Base-by-base conservation (phyloP, 352 stramenopile genomes). In the Phytophthora uliginosa region DNA sequence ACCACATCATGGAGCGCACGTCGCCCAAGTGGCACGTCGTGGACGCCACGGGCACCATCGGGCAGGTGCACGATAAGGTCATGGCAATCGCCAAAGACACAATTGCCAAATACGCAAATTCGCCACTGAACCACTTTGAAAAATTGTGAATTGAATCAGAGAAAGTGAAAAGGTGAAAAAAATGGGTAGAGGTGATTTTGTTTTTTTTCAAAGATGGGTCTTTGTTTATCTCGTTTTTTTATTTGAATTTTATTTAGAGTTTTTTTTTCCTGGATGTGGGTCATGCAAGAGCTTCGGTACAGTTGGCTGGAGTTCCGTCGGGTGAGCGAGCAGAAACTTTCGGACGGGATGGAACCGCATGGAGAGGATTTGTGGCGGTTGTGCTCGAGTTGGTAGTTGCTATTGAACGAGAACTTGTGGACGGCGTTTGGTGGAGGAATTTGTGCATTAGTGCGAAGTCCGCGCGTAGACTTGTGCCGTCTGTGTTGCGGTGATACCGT, bases 31-130 rank as follows among this genome's bases (percentile, higher is more conserved):
- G 90, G 90, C 84, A 95, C 67, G 73, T 95, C 17, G 65, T 97
- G 53, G 90, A 97, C 73, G 90, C 89, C 15, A 94, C 79, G 22
- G 81, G 91, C 52, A 86, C 73, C 7, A 95, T 95, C 42, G 86
- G 93, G 13, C 73, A 95, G 53, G 82, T 97, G 31, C 89, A 95
- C 58, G 73, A 74, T 24, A 73, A 78, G 6, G 89, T 95, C 56
- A 18, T 92, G 54, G 75, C 56, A 31, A 86, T 97, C 56, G 76
- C 86, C 3, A 67, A 84, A 8, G 63, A 81, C 22, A 81, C 72
- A 4, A 92, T 97, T 47, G 68, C 55, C 9, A 75, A 63, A 7
- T 68, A 69, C 24, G 63, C 71, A 8, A 55, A 58, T 3, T 26
- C 40, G 8, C 83, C 84, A 17, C 42, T 95, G 10, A 65, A 54